phyloP scores from a whole-genome alignment of 2,329 filamentous ascomycete species.

The Fusarium annulatum region DNA sequence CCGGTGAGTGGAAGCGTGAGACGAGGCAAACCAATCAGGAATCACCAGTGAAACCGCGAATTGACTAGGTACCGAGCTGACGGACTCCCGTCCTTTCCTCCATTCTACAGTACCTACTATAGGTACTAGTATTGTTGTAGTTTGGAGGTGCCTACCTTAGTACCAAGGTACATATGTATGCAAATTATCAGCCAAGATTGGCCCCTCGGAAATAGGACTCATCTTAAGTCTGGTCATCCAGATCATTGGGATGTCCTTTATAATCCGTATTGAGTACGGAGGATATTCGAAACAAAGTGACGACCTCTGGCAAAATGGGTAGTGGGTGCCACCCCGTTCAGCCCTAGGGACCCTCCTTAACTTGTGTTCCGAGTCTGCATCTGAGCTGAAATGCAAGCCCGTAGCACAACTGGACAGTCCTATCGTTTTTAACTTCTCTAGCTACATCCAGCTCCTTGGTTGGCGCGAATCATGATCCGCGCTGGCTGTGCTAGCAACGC shows the following conservation, averaged over 20 bases:
- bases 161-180: slow-evolving; percentile 1
- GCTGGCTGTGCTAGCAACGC: slow-evolving; percentile 29
- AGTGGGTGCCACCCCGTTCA: slow-evolving; percentile 37
- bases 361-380: slow-evolving; percentile 12
- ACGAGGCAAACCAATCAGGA: slow-evolving; percentile 18
- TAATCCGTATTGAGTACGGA: neutral
- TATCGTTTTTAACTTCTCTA: slow-evolving; percentile 30
- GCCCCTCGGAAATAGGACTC: slow-evolving; percentile 1
- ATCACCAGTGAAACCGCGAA: slow-evolving; percentile 19
- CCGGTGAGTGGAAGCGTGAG: slow-evolving; percentile 32
- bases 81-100: neutral
- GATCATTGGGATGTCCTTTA: neutral
- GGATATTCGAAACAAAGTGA: slow-evolving; percentile 12
- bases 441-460: slow-evolving; percentile 35
- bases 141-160: neutral
- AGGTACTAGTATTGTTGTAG: neutral
- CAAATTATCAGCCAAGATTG: slow-evolving; percentile 11
- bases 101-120: neutral
- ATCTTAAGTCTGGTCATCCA: neutral
- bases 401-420: slow-evolving; percentile 34
- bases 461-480: slow-evolving; percentile 39
- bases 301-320: neutral
- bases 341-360: slow-evolving; percentile 34
- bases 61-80: slow-evolving; percentile 17
- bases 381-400: slow-evolving; percentile 37